These are phyloP conservation scores for Acanthamoeba sp. DNA, from an alignment of 208 protist species.

Conservation along the genomic window DNA sequence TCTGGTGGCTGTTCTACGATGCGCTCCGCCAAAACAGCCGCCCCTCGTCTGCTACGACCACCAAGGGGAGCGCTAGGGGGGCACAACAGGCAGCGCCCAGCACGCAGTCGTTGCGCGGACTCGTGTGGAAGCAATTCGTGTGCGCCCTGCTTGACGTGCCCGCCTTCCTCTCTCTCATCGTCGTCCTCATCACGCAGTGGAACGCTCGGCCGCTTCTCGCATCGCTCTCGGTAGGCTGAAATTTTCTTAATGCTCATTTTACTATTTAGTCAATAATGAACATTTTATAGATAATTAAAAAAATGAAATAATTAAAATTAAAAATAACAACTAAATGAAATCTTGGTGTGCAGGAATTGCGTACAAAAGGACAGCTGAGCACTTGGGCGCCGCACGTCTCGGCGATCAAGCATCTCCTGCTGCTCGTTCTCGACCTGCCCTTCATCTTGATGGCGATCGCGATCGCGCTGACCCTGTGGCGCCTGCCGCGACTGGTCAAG, in stretches of 20 bases:
- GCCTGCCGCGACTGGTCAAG: background rate
- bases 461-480: slow-evolving; percentile 6
- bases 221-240: background rate
- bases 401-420: background rate
- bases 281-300: too few relatives aligned
- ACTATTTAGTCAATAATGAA: too few relatives aligned
- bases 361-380: background rate
- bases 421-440: background rate
- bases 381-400: background rate
- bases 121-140: background rate
- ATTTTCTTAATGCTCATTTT: background rate
- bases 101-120: background rate
- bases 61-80: too few relatives aligned
- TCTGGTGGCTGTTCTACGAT: background rate
- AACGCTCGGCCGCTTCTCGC: background rate
- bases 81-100: background rate
- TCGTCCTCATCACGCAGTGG: slow-evolving; percentile 4
- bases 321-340: too few relatives aligned
- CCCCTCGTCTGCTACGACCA: too few relatives aligned
- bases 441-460: background rate
- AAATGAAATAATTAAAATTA: too few relatives aligned
- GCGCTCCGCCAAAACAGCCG: background rate
- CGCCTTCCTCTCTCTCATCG: background rate
- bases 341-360: background rate
- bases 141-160: slow-evolving; percentile 17